Evolutionary conservation across 2,329 filamentous ascomycete species (phyloP).

Genomic region (Xylaria sp.): DNA sequence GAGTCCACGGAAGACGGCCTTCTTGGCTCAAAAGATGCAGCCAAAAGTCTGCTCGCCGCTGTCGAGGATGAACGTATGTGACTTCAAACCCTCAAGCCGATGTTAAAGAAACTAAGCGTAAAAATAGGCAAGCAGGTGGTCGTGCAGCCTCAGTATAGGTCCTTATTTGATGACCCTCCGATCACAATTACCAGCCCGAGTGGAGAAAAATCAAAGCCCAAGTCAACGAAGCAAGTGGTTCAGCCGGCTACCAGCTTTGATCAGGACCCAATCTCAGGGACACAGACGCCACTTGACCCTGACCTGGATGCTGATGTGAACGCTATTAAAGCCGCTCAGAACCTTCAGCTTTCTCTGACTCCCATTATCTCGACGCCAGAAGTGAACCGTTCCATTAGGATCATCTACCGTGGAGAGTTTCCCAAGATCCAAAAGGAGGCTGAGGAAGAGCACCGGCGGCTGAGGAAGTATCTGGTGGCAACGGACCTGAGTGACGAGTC

Average conservation of each 20-base stretch:
- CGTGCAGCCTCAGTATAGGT: slow-evolving; percentile 63
- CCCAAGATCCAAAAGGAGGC: slow-evolving; percentile 75
- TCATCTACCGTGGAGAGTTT: slow-evolving; percentile 90
- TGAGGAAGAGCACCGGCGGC: slow-evolving; percentile 76
- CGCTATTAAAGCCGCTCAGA: slow-evolving; percentile 88
- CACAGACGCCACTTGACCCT: slow-evolving; percentile 70
- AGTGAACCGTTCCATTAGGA: slow-evolving; percentile 81
- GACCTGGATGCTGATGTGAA: slow-evolving; percentile 85
- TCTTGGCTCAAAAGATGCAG: slow-evolving; percentile 44
- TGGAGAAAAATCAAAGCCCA: slow-evolving; percentile 66
- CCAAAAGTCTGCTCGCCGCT: slow-evolving; percentile 69
- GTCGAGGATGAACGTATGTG: slow-evolving; percentile 79
- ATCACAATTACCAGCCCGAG: slow-evolving; percentile 68
- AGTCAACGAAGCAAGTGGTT: slow-evolving; percentile 52
- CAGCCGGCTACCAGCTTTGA: slow-evolving; percentile 90
- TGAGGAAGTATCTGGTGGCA: slow-evolving; percentile 92
- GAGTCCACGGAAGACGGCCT: slow-evolving; percentile 47
- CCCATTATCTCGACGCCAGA: slow-evolving; percentile 77
- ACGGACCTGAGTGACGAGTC: slow-evolving; percentile 95
- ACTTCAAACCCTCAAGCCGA: background rate
- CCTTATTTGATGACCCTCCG: slow-evolving; percentile 68
- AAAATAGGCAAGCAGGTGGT: slow-evolving; percentile 57
- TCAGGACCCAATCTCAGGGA: slow-evolving; percentile 61
- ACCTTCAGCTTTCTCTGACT: slow-evolving; percentile 80
- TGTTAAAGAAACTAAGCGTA: slow-evolving; percentile 34